Percentiles rank a stretch among this genome's conserved stretches.
Conservation (phyloP, 2,329 filamentous ascomycete genomes). For the Fusarium decemcellulare region DNA sequence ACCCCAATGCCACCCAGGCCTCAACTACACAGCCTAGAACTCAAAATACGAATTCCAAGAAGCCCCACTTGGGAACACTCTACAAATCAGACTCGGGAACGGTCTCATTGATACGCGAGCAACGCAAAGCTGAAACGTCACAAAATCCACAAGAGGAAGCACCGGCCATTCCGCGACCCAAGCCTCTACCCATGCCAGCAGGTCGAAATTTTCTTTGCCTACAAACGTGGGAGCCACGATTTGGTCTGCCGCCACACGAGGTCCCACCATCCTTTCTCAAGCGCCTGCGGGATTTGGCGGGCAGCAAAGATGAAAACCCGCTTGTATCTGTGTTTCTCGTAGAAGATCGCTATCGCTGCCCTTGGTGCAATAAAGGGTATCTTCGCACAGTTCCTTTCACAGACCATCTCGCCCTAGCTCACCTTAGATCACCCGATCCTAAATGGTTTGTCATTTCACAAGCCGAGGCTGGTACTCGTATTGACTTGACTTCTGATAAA, state of each 20-base stretch:
- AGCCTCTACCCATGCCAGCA: neutral
- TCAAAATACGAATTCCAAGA: neutral
- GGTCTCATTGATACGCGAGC: neutral
- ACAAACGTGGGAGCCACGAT: slow-evolving; percentile 8
- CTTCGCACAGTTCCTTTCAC: slow-evolving; percentile 1
- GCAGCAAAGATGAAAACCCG: slow-evolving; percentile 3
- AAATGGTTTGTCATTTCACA: neutral
- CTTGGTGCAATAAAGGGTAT: neutral
- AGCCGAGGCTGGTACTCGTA: neutral
- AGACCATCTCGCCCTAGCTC: slow-evolving; percentile 4
- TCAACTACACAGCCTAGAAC: neutral
- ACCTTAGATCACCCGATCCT: neutral
- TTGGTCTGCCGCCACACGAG: slow-evolving; percentile 7
- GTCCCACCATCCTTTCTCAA: slow-evolving; percentile 6
- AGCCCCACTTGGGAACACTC: slow-evolving; percentile 5
- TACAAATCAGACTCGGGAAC: slow-evolving; percentile 1
- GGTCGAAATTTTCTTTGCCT: neutral
- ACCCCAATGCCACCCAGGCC: neutral
- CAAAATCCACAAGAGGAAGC: neutral
- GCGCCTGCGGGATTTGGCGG: slow-evolving; percentile 3
- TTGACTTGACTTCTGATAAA: neutral
- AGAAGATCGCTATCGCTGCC: slow-evolving; percentile 1
- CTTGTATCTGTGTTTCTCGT: slow-evolving; percentile 6
- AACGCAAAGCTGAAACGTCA: neutral
- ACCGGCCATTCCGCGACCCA: neutral